phyloP scores from a whole-genome alignment of 2,329 filamentous ascomycete species.

The Rhinocladiella mackenziei region DNA sequence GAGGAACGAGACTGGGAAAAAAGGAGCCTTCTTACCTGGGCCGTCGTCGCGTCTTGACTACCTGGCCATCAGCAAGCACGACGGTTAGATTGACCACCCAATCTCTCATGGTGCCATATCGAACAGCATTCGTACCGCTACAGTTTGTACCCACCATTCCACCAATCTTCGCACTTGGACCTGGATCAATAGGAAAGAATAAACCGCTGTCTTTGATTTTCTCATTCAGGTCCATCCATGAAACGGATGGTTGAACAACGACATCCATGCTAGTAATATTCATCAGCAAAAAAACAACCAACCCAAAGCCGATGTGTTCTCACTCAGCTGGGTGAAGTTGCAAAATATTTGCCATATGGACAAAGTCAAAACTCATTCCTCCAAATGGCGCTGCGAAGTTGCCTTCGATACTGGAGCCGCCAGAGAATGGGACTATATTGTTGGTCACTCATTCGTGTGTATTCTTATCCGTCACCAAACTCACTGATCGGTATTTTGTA shows the following conservation, averaged over 20 bases:
- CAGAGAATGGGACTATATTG: no score
- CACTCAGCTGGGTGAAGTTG: slow-evolving; percentile 77
- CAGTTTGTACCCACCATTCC: slow-evolving; percentile 66
- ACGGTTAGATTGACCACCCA: slow-evolving; percentile 69
- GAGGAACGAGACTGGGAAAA: no score
- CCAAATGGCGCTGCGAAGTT: slow-evolving; percentile 85
- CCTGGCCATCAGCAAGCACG: slow-evolving; percentile 63
- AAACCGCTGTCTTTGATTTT: slow-evolving; percentile 68
- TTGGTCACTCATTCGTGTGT: no score
- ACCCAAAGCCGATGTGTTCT: no score
- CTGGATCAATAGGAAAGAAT: slow-evolving; percentile 88
- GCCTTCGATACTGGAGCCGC: slow-evolving; percentile 79
- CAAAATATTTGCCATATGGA: slow-evolving; percentile 76
- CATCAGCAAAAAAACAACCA: no score
- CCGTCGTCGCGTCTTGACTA: slow-evolving; percentile 67
- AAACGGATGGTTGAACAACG: slow-evolving; percentile 82
- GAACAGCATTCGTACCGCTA: slow-evolving; percentile 56
- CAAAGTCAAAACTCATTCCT: slow-evolving; percentile 84
- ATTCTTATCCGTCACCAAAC: no score
- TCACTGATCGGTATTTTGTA: slow-evolving; percentile 75
- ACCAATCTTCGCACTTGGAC: slow-evolving; percentile 57
- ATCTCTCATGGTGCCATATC: slow-evolving; percentile 73
- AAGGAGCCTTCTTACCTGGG: no score
- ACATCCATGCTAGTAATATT: no score
- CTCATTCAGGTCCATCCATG: slow-evolving; percentile 84